Conservation (phyloP, 2,329 filamentous ascomycete species). For the Trichoderma sp. region DNA sequence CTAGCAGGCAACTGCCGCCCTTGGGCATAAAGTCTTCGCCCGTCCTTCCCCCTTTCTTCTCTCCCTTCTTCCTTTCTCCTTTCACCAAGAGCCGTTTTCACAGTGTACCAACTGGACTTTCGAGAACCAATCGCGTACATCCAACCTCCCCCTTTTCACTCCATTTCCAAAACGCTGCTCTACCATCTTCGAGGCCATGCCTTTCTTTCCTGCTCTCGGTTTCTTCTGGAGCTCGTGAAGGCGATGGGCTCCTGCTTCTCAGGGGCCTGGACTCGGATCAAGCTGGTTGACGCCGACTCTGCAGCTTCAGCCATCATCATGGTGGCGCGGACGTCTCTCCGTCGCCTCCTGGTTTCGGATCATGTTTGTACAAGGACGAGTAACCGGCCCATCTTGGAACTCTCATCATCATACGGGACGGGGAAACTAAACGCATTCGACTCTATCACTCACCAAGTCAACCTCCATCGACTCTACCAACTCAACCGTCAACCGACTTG, state of each 20-base stretch:
- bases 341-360: background rate
- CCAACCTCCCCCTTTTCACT: background rate
- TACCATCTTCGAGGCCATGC: background rate
- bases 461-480: background rate
- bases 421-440: slow-evolving; percentile 1
- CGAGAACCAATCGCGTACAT: background rate
- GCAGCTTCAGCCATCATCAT: background rate
- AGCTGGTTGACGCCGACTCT: background rate
- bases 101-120: slow-evolving; percentile 5
- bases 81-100: slow-evolving; percentile 2
- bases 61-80: background rate
- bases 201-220: background rate
- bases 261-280: background rate
- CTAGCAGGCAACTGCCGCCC: background rate
- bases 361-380: background rate
- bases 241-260: background rate
- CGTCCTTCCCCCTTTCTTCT: background rate
- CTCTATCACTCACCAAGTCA: background rate
- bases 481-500: no score
- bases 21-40: background rate
- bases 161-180: background rate
- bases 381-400: slow-evolving; percentile 13
- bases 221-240: background rate
- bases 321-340: background rate
- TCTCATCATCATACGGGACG: background rate